These are phyloP conservation scores for Yamagishiella unicocca DNA, from an alignment of 139 green algal species.

Conservation along the genomic window DNA sequence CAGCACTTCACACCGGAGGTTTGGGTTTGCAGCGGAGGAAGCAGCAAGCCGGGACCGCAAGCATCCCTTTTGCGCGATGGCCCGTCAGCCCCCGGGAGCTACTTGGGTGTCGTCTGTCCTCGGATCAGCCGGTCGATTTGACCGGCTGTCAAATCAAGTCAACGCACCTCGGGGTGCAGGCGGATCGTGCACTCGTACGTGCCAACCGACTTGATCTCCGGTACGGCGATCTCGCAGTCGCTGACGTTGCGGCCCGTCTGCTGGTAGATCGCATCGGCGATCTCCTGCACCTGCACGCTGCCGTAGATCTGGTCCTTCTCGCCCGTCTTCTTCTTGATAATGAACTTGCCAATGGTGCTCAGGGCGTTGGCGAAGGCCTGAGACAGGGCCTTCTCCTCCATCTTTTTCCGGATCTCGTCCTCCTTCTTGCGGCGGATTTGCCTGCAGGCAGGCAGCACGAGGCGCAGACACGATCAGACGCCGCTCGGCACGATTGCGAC, in stretches of 20 bases:
- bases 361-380: slow-evolving; percentile 83
- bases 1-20: not conserved
- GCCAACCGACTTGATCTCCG: slow-evolving; percentile 92
- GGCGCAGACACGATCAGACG: not conserved
- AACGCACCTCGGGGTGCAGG: slow-evolving; percentile 66
- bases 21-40: no score
- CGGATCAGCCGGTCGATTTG: no score
- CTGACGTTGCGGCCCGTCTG: slow-evolving; percentile 88
- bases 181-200: slow-evolving; percentile 77
- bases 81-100: no score
- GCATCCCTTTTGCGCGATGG: no score
- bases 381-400: slow-evolving; percentile 82
- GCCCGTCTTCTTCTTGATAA: slow-evolving; percentile 92
- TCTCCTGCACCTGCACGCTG: slow-evolving; percentile 59
- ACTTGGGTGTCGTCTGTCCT: no score
- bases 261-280: slow-evolving; percentile 80
- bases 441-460: slow-evolving; percentile 46
- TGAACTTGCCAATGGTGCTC: slow-evolving; percentile 92
- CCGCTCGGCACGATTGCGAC: no score
- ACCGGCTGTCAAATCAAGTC: no score
- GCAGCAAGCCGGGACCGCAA: no score
- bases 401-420: slow-evolving; percentile 58
- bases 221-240: slow-evolving; percentile 81
- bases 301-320: slow-evolving; percentile 91
- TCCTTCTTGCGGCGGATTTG: slow-evolving; percentile 74